Evolutionary conservation across 2,329 filamentous ascomycete genomes (phyloP).

Genomic region (Alternaria dauci): DNA sequence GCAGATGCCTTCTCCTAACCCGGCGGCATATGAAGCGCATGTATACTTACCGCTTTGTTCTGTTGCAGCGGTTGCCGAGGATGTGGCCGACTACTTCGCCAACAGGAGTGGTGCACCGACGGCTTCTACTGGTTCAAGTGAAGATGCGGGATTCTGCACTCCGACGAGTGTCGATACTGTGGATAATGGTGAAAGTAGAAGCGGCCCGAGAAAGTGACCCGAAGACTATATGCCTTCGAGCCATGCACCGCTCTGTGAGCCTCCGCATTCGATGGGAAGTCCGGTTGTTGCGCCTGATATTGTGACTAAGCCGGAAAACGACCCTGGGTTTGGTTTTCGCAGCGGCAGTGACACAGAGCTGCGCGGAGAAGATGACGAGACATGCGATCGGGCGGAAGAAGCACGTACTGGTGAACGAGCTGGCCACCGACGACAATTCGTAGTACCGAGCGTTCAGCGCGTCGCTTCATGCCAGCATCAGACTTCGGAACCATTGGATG

Average conservation of each 20-base stretch:
- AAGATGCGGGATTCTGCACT: rapidly evolving
- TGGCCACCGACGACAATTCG: too few relatives aligned
- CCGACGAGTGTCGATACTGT: too few relatives aligned
- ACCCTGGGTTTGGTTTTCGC: too few relatives aligned
- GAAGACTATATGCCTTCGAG: too few relatives aligned
- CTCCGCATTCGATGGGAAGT: too few relatives aligned
- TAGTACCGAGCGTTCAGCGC: neutral
- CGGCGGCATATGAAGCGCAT: neutral
- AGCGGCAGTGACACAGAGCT: too few relatives aligned
- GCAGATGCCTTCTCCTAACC: neutral
- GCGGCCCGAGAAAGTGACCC: too few relatives aligned
- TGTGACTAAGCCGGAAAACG: too few relatives aligned
- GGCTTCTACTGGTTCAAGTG: neutral
- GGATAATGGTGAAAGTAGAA: too few relatives aligned
- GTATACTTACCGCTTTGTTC: neutral
- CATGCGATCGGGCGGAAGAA: neutral
- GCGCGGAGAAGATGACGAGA: neutral
- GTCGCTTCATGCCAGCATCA: neutral
- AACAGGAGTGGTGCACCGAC: neutral
- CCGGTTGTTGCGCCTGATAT: too few relatives aligned
- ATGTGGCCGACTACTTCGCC: neutral
- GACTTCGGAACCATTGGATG: too few relatives aligned
- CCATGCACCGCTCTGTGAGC: too few relatives aligned
- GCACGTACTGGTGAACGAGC: neutral
- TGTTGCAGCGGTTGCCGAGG: neutral